Percentiles rank a stretch among this genome's conserved stretches.
Conservation (phyloP, 257 asterid species). For the Ophiorrhiza pumila region DNA sequence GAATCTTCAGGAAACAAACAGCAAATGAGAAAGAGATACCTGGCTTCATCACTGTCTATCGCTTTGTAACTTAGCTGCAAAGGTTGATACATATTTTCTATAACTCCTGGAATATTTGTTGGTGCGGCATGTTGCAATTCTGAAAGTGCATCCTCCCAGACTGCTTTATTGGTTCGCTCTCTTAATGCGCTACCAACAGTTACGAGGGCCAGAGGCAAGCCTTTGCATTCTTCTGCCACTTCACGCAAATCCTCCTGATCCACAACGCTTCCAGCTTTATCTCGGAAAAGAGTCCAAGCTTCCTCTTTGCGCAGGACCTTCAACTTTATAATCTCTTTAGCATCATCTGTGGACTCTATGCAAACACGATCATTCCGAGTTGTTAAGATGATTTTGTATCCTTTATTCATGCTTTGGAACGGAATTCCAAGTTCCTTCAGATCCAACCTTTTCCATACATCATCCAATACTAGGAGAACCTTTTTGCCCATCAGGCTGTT, state of each 20-base stretch:
- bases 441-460: conserved; percentile 19
- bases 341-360: too few relatives aligned
- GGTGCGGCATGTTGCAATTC: not conserved
- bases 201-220: too few relatives aligned
- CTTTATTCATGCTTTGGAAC: not conserved
- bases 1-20: conserved; percentile 22
- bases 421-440: conserved; percentile 21
- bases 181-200: conserved; percentile 21
- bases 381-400: conserved; percentile 22
- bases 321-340: too few relatives aligned
- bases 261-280: too few relatives aligned
- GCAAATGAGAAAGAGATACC: conserved; percentile 22
- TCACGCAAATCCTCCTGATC: too few relatives aligned
- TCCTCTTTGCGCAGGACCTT: too few relatives aligned
- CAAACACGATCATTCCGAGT: too few relatives aligned
- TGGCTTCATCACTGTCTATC: too few relatives aligned
- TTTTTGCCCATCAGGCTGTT: conserved; percentile 12
- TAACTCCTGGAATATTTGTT: not conserved
- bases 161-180: not conserved
- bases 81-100: conserved; percentile 6
- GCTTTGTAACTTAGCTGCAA: conserved; percentile 21
- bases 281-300: too few relatives aligned
- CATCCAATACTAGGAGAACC: conserved; percentile 28
- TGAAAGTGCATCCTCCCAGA: conserved; percentile 21
- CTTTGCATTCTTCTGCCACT: too few relatives aligned